Base-by-base conservation (phyloP, 2,329 filamentous ascomycete species). In the Immersiporthe knoxdaviesiana region DNA sequence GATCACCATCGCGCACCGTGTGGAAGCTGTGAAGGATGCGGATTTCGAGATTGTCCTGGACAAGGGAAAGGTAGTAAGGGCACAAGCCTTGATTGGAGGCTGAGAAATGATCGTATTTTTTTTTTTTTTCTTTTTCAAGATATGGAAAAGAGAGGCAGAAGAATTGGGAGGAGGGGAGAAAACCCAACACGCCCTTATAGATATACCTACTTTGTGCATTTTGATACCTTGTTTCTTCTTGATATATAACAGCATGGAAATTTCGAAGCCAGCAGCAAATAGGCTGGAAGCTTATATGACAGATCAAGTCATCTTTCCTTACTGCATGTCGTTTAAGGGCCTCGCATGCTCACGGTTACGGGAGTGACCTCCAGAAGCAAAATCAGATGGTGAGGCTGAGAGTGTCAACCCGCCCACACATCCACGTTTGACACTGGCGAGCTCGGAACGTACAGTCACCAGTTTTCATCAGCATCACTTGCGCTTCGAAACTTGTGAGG, bases 1-100 rank as follows among this genome's bases (percentile, higher is more conserved):
- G 2, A 88, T 91, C 56, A 89, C 88, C 0, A 90, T 91, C 75
- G 88, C 88, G n/a, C 88, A 91, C 76, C 82, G 88, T 1, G 78
- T 90, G 1, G 86, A 90, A 76, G 89, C 88, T 0, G 89, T 91
- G 12, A 81, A 82, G 72, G 85, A 87, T 70, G 87, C 87, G 0
- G 82, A 84, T 64, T 89, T 84, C 74, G 86, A 84, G 67, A 76
- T 89, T 62, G 78, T 86, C 39, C 74, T 89, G 61, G 85, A 88
- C 44, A 78, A 78, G 18, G 87, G 87, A 1, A 76, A 77, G 21
- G 82, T 89, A 0, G 78, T 87, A 0, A 82, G 82, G 56, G 69
- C 69, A 1, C 56, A 68, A 39, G 52, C 59, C 41, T 35, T 71
- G 61, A n/a, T 63, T 27, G 63, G 21, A 1, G 52, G 44, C n/a